These are phyloP conservation scores for Cucumis sativus DNA, from an alignment of 306 rosid genomes.

Conservation along the genomic window DNA sequence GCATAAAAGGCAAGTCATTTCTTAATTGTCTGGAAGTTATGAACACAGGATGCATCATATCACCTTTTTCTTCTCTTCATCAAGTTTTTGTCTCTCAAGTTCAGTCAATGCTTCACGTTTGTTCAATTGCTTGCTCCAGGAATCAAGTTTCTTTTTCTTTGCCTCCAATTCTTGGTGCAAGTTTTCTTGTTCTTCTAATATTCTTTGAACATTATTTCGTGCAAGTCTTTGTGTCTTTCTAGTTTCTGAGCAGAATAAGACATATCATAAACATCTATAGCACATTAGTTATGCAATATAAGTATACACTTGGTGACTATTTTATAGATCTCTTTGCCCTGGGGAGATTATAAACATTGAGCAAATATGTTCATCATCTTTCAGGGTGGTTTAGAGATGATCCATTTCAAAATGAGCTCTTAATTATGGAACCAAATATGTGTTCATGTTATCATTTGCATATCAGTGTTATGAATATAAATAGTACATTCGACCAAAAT, in stretches of 20 bases:
- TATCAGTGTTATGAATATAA: background rate
- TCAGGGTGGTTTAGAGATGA: background rate
- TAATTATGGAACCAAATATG: background rate
- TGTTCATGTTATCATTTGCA: background rate
- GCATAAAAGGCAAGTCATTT: background rate
- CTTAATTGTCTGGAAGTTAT: background rate
- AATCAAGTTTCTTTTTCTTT: slow-evolving; percentile 65
- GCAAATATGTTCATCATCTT: background rate
- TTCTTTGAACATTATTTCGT: slow-evolving; percentile 45
- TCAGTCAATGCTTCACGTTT: slow-evolving; percentile 79
- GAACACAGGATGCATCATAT: background rate
- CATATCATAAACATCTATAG: background rate
- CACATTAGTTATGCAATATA: background rate
- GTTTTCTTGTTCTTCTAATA: slow-evolving; percentile 74
- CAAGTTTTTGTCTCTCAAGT: slow-evolving; percentile 78
- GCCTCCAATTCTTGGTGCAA: slow-evolving; percentile 60
- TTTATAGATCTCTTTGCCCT: background rate
- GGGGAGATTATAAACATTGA: background rate
- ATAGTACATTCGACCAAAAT: background rate
- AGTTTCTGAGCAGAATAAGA: slow-evolving; percentile 38
- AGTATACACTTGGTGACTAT: background rate
- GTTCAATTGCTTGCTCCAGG: slow-evolving; percentile 76
- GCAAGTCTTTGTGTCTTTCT: slow-evolving; percentile 67
- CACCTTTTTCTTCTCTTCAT: slow-evolving; percentile 81
- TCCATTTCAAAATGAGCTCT: background rate